A percentile compares a stretch with the other conserved stretches of the same genome.
These are phyloP conservation scores for Ensete ventricosum DNA, from an alignment of 176 grass and related monocot genomes.

Conservation along the genomic window DNA sequence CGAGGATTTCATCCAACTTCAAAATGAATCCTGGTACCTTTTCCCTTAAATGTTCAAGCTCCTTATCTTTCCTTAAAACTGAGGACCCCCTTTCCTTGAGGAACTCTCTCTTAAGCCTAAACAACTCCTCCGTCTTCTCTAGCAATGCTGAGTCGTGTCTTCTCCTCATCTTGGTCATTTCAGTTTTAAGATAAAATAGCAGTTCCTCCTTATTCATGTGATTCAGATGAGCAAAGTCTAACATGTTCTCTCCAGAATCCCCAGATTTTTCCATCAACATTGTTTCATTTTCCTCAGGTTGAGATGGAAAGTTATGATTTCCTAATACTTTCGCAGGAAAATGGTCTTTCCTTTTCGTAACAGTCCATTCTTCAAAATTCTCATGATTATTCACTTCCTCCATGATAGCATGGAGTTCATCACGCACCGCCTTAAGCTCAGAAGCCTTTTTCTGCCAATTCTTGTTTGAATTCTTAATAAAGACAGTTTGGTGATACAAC, in stretches of 20 bases:
- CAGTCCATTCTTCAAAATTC: slow-evolving; percentile 37
- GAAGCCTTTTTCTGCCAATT: slow-evolving; percentile 20
- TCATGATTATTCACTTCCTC: slow-evolving; percentile 30
- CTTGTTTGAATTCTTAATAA: slow-evolving; percentile 26
- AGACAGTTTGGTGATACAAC: slow-evolving; percentile 40
- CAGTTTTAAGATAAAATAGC: slow-evolving; percentile 33
- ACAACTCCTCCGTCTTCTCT: slow-evolving; percentile 73
- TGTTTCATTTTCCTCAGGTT: slow-evolving; percentile 28
- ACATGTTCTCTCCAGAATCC: slow-evolving; percentile 52
- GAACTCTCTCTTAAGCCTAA: slow-evolving; percentile 68
- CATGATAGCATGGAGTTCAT: slow-evolving; percentile 57
- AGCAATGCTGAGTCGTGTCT: slow-evolving; percentile 45
- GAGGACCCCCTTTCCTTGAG: slow-evolving; percentile 39
- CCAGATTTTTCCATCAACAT: slow-evolving; percentile 29
- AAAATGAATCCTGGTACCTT: slow-evolving; percentile 45
- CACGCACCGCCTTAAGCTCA: slow-evolving; percentile 31
- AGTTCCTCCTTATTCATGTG: slow-evolving; percentile 49
- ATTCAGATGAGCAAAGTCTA: slow-evolving; percentile 69
- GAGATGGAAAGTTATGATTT: slow-evolving; percentile 34
- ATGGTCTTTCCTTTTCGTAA: slow-evolving; percentile 52
- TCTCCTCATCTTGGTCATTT: slow-evolving; percentile 55
- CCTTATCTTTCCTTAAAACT: slow-evolving; percentile 65
- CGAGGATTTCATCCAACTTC: slow-evolving; percentile 47
- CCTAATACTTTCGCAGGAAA: slow-evolving; percentile 36
- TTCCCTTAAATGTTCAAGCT: slow-evolving; percentile 39